Base-by-base conservation (phyloP, 2,329 filamentous ascomycete genomes). In the Penicillium sp. region DNA sequence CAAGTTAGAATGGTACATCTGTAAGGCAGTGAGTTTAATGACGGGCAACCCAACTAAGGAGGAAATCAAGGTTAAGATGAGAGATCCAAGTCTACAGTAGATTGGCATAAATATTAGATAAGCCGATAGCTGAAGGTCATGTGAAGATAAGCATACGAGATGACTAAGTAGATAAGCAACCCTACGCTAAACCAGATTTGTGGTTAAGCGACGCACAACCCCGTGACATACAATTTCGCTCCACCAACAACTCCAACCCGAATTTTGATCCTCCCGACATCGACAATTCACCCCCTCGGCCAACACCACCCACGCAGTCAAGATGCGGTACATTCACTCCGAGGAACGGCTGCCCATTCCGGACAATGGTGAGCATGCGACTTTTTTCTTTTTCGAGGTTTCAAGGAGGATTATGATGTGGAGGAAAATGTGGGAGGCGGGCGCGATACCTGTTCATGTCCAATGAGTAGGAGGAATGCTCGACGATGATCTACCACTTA, bases 311-410 rank as follows among this genome's bases (percentile, higher is more conserved):
- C 67, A 72, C 68, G 67, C 74, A 74, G 74, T 82, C 89, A 97
- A 90, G 83, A 97, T 97, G 94, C 95, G 90, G 86, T 97, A 97
- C 90, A 96, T 99, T 84, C 92, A 97, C 87, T 96, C 91, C 77
- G 85, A 93, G 84, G 93, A 99, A 88, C 85, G 86, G 82, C 85
- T 99, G 83, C 86, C 88, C 75, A 91, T 99, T 82, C 94, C 95
- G 76, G 91, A 97, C 81, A 90, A 92, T 85, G 92, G 92, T 96
- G 88, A 82, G 90, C 89, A 68, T 67, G 66, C 63, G 64, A 65
- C 59, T 57, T 65, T 64, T 63, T 63, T 67, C 54, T 54, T 65
- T 67, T 61, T 67, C 57, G 61, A 57, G 45, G 43, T 37, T 46
- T 7, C 29, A 43, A 18, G 37, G 14, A 18, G 18, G 31, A 29